These are phyloP conservation scores for Colletotrichum lentis DNA, from an alignment of 2,329 filamentous ascomycete genomes.

Conservation along the genomic window DNA sequence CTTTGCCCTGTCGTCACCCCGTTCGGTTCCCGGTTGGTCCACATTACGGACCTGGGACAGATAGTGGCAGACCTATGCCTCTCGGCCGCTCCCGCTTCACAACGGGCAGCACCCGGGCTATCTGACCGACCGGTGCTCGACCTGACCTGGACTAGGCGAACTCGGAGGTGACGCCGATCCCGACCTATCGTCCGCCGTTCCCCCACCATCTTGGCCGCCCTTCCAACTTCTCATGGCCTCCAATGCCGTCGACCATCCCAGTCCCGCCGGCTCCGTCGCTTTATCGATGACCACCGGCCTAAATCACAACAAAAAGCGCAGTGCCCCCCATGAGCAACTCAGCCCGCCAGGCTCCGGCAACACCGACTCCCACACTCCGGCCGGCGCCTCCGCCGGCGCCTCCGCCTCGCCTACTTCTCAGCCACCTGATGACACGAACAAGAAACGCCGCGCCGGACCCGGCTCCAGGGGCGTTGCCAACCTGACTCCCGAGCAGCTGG, in stretches of 20 bases:
- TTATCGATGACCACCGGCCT: constrained; percentile 30
- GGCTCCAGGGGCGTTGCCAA: constrained; percentile 65
- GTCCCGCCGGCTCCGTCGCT: constrained; percentile 36
- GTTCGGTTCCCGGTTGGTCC: constrained; percentile 7
- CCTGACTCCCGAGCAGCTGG: constrained; percentile 76
- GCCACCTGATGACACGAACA: constrained; percentile 42
- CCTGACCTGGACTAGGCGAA: constrained; percentile 7
- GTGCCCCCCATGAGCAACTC: constrained; percentile 24
- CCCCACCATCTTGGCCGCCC: not conserved
- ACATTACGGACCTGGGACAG: constrained; percentile 4
- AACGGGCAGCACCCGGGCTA: constrained; percentile 28
- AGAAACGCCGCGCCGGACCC: constrained; percentile 57
- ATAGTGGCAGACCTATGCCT: constrained; percentile 14
- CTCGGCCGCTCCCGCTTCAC: constrained; percentile 17
- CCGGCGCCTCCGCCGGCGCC: constrained; percentile 9
- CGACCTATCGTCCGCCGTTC: not conserved
- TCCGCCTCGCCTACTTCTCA: constrained; percentile 31
- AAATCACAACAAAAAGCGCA: constrained; percentile 23
- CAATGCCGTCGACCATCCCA: constrained; percentile 37
- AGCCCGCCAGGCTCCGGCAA: constrained; percentile 29
- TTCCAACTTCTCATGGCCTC: constrained; percentile 29
- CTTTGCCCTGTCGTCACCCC: not conserved
- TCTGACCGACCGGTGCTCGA: constrained; percentile 26
- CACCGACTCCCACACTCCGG: constrained; percentile 18
- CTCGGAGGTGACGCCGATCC: not conserved